These are phyloP conservation scores for Boletus reticuloceps DNA, from an alignment of 768 basidiomycete genomes.

Conservation along the genomic window DNA sequence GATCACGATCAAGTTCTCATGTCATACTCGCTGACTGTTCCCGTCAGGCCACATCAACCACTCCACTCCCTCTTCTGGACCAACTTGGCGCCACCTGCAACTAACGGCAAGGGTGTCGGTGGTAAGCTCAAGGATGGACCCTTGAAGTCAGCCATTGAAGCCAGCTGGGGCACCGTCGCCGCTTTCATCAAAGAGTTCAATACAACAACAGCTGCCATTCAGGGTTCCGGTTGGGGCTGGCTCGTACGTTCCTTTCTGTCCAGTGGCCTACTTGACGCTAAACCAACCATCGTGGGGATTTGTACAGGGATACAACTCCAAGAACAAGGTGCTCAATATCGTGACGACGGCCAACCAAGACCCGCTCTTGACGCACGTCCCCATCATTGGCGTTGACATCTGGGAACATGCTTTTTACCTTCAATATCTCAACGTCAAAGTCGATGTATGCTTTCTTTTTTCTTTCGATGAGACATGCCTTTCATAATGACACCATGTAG, in stretches of 20 bases:
- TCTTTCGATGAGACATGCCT: too few species aligned
- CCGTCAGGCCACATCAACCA: slow-evolving; percentile 82
- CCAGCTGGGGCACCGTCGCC: slow-evolving; percentile 69
- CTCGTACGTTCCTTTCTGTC: slow-evolving; percentile 53
- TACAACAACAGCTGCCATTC: slow-evolving; percentile 77
- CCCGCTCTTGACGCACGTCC: slow-evolving; percentile 71
- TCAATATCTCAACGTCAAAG: slow-evolving; percentile 92
- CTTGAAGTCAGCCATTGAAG: slow-evolving; percentile 61
- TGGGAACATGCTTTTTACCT: slow-evolving; percentile 98
- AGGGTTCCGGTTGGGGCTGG: slow-evolving; percentile 98
- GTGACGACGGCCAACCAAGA: slow-evolving; percentile 96
- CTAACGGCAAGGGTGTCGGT: slow-evolving; percentile 54
- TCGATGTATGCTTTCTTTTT: too few species aligned
- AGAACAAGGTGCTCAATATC: slow-evolving; percentile 74
- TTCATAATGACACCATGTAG: slow-evolving; percentile 35
- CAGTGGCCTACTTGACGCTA: too few species aligned
- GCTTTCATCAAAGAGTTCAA: slow-evolving; percentile 80
- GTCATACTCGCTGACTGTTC: neutral
- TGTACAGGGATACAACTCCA: slow-evolving; percentile 64
- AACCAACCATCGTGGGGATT: neutral
- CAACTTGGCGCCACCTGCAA: slow-evolving; percentile 72
- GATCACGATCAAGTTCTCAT: slow-evolving; percentile 7
- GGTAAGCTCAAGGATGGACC: slow-evolving; percentile 59
- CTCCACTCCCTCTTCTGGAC: slow-evolving; percentile 95
- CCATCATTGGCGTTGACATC: slow-evolving; percentile 90